Evolutionary conservation across 2,329 filamentous ascomycete genomes (phyloP), one percentile per base, ranked within the genome.

Genomic region (Diplodia scrobiculata): DNA sequence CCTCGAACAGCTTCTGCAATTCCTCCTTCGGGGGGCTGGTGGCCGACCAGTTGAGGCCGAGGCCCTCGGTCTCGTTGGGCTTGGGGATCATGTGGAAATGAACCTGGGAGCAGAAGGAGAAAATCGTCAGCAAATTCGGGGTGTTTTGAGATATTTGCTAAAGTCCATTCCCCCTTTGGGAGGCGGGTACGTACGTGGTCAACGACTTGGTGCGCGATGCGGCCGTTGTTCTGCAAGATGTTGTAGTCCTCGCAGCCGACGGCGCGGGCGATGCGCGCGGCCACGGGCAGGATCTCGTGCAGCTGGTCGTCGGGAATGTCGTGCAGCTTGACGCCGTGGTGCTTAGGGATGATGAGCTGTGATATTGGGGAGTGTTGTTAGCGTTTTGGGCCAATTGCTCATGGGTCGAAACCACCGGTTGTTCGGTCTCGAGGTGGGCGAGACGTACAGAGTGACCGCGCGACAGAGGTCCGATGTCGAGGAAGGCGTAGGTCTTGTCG

Each of bases 71-170:
- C 72, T 88, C 82, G 73, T 91, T 96, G 62, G 95, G 94, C 84
- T 99, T 99, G 41, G 95, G 95, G 69, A 99, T 99, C 87, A 98
- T 89, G 76, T 99, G 95, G 79, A 99, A 94, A 77, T 97, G 93
- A 71, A 96, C 90, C 89, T 92, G 54, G 47, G 38, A 36, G 63
- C 54, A 63, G 17, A 32, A 38, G 48, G 7, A 32, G 1, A 19
- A 13, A 0, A 21, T 5, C 0, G 50, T 32, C 19, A 27, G 32
- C 19, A 63, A 64, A 71, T 62, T 38, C 10, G 27, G 55, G 38
- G 36, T 25, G 25, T 25, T 25, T 25, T 25, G 3, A 25, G 25
- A 25, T 2, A 25, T 25, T 25, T 4, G 25, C 25, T 25, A 25
- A 25, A 25, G 2, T 25, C 25, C 25, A 25, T 25, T 25, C 3